A percentile compares a stretch with the other conserved stretches of the same genome.
phyloP scores from a whole-genome alignment of 1,139 yeast genomes.

The Chernovozyma aurita region DNA sequence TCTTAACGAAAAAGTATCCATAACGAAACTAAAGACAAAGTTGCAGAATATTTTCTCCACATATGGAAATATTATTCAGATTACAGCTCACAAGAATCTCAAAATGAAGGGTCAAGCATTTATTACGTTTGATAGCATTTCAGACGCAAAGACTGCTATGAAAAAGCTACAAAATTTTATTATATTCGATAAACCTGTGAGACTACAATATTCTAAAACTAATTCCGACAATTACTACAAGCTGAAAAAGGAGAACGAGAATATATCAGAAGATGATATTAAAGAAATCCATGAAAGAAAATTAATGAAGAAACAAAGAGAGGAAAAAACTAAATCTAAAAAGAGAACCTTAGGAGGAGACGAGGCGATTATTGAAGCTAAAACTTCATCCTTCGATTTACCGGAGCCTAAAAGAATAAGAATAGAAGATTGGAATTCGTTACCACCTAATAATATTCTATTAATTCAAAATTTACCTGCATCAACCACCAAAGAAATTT shows the following conservation, averaged over 20 bases:
- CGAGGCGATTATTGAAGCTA: background rate
- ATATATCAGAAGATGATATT: conserved; percentile 1
- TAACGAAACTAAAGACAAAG: conserved; percentile 43
- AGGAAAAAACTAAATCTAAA: conserved; percentile 13
- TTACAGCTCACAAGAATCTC: conserved; percentile 59
- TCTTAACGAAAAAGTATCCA: conserved; percentile 64
- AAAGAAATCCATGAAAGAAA: conserved; percentile 17
- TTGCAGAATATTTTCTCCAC: conserved; percentile 38
- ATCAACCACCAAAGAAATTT: conserved; percentile 34
- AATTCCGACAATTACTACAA: conserved; percentile 39
- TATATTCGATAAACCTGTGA: conserved; percentile 54
- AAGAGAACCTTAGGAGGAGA: conserved; percentile 10
- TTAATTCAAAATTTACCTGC: conserved; percentile 63
- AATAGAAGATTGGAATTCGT: conserved; percentile 25
- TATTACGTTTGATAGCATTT: conserved; percentile 50
- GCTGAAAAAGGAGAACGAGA: background rate
- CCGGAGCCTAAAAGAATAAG: conserved; percentile 15
- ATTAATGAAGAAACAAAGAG: conserved; percentile 13
- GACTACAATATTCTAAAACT: conserved; percentile 35
- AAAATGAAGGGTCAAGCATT: conserved; percentile 85
- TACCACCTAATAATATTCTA: conserved; percentile 68
- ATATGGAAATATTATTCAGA: conserved; percentile 48
- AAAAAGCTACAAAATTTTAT: conserved; percentile 35
- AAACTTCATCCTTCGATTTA: conserved; percentile 3
- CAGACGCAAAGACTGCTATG: conserved; percentile 49